These are phyloP conservation scores for Peronosclerospora sorghi DNA, from an alignment of 352 stramenopile species.

Conservation along the genomic window DNA sequence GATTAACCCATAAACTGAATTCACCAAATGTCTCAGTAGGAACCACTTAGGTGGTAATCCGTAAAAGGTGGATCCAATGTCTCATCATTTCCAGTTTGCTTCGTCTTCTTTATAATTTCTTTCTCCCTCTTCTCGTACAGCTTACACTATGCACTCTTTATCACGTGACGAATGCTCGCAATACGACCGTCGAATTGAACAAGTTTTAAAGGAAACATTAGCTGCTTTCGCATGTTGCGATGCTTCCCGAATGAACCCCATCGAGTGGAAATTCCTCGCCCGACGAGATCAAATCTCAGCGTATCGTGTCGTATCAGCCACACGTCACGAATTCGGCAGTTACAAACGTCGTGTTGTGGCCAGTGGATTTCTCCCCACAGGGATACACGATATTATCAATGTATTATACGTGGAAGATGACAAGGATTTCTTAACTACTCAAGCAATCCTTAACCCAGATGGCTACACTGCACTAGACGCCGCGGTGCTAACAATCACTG, in stretches of 20 bases:
- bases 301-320: constrained; percentile 11
- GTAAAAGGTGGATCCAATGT: too few species aligned
- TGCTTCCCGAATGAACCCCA: constrained; percentile 10
- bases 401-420: constrained; percentile 35
- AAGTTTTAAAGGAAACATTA: constrained; percentile 22
- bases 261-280: constrained; percentile 26
- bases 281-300: constrained; percentile 31
- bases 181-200: constrained; percentile 20
- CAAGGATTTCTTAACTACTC: constrained; percentile 16
- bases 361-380: constrained; percentile 27
- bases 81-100: too few species aligned
- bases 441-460: constrained; percentile 23
- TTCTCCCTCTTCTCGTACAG: background rate
- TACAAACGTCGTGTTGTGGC: constrained; percentile 23
- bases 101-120: background rate
- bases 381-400: constrained; percentile 19
- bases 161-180: constrained; percentile 12
- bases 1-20: too few species aligned
- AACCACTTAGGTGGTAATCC: too few species aligned
- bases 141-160: constrained; percentile 14
- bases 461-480: constrained; percentile 21
- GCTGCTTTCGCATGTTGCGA: constrained; percentile 21
- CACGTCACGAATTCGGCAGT: constrained; percentile 1
- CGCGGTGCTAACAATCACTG: constrained; percentile 26
- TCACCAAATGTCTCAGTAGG: too few species aligned